Evolutionary conservation across 2,329 filamentous ascomycete species (phyloP).

Genomic region (Scytalidium sp.): DNA sequence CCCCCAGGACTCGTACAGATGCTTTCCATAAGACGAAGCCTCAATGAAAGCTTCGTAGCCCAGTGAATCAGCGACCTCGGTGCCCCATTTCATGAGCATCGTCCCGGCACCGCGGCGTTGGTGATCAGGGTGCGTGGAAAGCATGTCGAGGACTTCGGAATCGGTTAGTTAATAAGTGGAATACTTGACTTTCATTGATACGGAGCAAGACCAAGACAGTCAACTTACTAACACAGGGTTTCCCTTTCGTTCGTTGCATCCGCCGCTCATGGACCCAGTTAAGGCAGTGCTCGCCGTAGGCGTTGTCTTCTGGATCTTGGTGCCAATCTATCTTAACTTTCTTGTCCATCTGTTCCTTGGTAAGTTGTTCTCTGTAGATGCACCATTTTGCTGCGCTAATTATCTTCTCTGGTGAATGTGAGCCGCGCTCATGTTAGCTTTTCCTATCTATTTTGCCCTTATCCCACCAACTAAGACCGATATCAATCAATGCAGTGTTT

Average conservation of each 20-base stretch:
- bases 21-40: slow-evolving; percentile 6
- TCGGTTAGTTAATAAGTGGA: neutral
- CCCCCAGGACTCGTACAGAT: slow-evolving; percentile 16
- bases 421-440: neutral
- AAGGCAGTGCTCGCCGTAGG: slow-evolving; percentile 12
- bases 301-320: slow-evolving; percentile 12
- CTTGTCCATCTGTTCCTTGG: slow-evolving; percentile 12
- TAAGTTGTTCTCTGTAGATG: slow-evolving; percentile 7
- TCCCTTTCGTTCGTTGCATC: slow-evolving; percentile 8
- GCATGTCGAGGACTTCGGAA: slow-evolving; percentile 29
- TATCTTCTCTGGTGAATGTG: slow-evolving; percentile 8
- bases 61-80: slow-evolving; percentile 22
- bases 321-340: slow-evolving; percentile 13
- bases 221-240: slow-evolving; percentile 13
- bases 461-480: no score
- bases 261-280: slow-evolving; percentile 11
- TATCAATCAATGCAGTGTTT: no score
- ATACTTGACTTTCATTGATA: no score
- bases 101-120: slow-evolving; percentile 33
- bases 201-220: no score
- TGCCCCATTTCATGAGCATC: slow-evolving; percentile 35
- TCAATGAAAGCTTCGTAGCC: slow-evolving; percentile 9
- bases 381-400: slow-evolving; percentile 15
- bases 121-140: slow-evolving; percentile 32
- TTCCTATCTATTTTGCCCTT: no score